These are phyloP conservation scores for Tuber melanosporum DNA, from an alignment of 495 filamentous ascomycete genomes.

Conservation along the genomic window DNA sequence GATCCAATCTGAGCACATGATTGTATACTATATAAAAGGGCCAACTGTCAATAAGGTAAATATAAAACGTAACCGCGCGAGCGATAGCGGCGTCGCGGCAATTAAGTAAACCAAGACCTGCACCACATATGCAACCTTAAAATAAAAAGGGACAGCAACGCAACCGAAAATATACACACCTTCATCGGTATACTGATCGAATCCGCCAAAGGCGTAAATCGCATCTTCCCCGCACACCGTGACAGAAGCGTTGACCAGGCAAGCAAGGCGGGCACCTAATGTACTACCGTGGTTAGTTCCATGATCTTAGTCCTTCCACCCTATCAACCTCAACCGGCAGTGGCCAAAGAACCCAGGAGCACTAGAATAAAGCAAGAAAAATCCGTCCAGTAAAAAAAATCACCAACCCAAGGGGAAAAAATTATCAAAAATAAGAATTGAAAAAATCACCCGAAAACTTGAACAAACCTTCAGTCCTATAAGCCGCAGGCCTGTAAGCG, in stretches of 20 bases:
- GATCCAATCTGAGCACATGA: constrained; percentile 81
- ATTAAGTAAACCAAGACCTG: background rate
- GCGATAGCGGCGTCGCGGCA: background rate
- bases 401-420: background rate
- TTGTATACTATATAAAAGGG: constrained; percentile 74
- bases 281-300: constrained; percentile 13
- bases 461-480: constrained; percentile 40
- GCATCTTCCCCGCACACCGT: constrained; percentile 93
- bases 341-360: constrained; percentile 13
- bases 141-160: constrained; percentile 1
- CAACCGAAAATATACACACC: constrained; percentile 44
- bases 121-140: background rate
- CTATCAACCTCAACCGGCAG: constrained; percentile 5
- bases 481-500: constrained; percentile 38
- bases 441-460: constrained; percentile 40
- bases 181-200: constrained; percentile 97
- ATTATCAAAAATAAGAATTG: constrained; percentile 5
- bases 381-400: constrained; percentile 15
- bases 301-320: background rate
- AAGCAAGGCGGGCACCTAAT: constrained; percentile 84
- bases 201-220: constrained; percentile 98
- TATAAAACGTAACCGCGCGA: constrained; percentile 25
- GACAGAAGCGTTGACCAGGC: constrained; percentile 93
- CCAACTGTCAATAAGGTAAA: background rate
- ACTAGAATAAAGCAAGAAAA: background rate